phyloP scores from a whole-genome alignment of 148 eudicot species.

The Heliamphora exappendiculata region DNA sequence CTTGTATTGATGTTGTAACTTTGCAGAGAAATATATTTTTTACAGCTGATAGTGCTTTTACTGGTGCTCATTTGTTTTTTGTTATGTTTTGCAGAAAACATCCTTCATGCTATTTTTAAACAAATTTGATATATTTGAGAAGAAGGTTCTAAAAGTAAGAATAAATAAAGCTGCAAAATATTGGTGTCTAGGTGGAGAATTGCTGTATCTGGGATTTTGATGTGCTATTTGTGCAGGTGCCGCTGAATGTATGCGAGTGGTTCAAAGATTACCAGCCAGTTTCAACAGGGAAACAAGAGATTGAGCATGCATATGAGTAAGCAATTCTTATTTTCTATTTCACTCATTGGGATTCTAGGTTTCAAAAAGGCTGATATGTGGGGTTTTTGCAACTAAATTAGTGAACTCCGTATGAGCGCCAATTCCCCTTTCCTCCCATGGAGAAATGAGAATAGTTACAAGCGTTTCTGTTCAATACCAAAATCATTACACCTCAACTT shows the following conservation, averaged over 20 bases:
- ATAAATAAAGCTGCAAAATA: neutral
- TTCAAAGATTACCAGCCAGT: slow-evolving; percentile 89
- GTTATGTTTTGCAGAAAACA: slow-evolving; percentile 73
- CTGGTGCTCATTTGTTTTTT: slow-evolving; percentile 22
- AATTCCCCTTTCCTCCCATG: neutral
- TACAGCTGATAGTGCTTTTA: neutral
- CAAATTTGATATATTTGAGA: slow-evolving; percentile 93
- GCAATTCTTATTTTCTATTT: slow-evolving; percentile 30
- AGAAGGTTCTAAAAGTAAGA: slow-evolving; percentile 82
- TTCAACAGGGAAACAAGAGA: slow-evolving; percentile 86
- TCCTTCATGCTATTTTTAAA: slow-evolving; percentile 94
- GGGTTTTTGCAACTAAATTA: neutral
- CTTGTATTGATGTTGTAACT: neutral
- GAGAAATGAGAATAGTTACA: neutral
- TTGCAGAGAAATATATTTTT: neutral
- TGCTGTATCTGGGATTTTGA: slow-evolving; percentile 2
- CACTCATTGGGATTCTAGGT: neutral
- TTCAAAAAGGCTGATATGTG: neutral
- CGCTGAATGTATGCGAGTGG: slow-evolving; percentile 78
- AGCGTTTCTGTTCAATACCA: neutral
- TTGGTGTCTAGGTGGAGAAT: neutral
- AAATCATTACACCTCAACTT: neutral
- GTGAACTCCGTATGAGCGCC: neutral
- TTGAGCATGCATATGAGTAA: slow-evolving; percentile 96
- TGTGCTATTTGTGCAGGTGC: slow-evolving; percentile 46